Conservation (phyloP, 257 asterid species). For the Solanum microdontum region DNA sequence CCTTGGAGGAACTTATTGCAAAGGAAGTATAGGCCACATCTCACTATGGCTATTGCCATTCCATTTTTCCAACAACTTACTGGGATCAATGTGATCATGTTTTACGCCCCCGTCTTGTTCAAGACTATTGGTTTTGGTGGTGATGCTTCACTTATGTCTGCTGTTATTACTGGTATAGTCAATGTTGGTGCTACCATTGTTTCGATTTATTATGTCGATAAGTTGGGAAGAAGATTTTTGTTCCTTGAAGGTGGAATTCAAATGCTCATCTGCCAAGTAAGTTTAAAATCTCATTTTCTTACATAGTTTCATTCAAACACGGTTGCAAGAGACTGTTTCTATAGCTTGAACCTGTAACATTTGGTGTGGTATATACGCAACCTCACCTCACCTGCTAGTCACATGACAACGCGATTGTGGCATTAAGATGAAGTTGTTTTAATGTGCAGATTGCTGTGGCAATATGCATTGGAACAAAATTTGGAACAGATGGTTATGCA, state of each 20-base stretch:
- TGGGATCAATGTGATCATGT: slow-evolving; percentile 75
- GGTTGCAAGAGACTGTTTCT: background rate
- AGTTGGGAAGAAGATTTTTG: slow-evolving; percentile 62
- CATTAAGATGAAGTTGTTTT: too few species aligned
- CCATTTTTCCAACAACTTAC: slow-evolving; percentile 78
- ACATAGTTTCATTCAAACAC: background rate
- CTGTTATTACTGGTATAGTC: slow-evolving; percentile 37
- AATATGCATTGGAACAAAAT: slow-evolving; percentile 45
- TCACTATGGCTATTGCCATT: slow-evolving; percentile 57
- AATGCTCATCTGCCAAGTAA: slow-evolving; percentile 69
- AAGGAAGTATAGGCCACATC: slow-evolving; percentile 65
- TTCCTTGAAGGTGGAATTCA: slow-evolving; percentile 62
- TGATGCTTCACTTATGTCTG: slow-evolving; percentile 45
- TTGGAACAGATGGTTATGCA: slow-evolving; percentile 46
- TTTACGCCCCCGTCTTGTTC: slow-evolving; percentile 79
- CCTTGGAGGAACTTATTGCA: slow-evolving; percentile 61
- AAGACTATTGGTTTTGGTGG: slow-evolving; percentile 54
- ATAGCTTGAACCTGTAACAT: background rate
- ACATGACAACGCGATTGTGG: background rate
- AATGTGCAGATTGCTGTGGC: slow-evolving; percentile 39
- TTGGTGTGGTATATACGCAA: background rate
- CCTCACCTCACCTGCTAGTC: background rate
- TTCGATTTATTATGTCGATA: slow-evolving; percentile 64
- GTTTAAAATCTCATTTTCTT: background rate
- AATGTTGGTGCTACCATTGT: slow-evolving; percentile 43